Evolutionary conservation across 345 rosid species (phyloP), one percentile per base, ranked within the genome.

Genomic region (Arabidopsis arenosa): DNA sequence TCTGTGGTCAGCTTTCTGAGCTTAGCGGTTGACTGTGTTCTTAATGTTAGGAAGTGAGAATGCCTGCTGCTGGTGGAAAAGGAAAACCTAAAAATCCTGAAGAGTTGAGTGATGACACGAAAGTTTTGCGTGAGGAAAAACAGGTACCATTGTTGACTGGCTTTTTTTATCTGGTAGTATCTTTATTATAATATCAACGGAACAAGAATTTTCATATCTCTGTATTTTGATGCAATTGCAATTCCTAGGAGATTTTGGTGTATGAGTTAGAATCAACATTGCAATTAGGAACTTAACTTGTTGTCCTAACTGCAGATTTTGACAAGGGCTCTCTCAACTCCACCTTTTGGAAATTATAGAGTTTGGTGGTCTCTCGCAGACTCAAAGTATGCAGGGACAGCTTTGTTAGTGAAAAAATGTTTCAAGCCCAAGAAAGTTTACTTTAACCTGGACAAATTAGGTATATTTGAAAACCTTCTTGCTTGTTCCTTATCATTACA

Each of bases 311-410:
- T 82, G 86, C 88, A 95, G 98, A 83, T 84, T 40, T 70, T 92
- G 85, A 76, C 81, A 80, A 87, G 89, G 59, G 97, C 96, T 36
- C 97, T 95, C 80, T 87, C 93, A 21, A 83, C 79, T 83, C 89
- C 83, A 10, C 96, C 91, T 49, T 95, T 95, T 77, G 83, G 85
- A 79, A 75, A 85, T 54, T 95, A 89, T 82, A 85, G 66, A 32
- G 78, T 85, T 81, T 95, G 99, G 98, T 95, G 98, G 99, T 92
- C 98, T 71, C 96, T 92, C n/a, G 88, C 92, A 21, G 97, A 95
- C 53, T 87, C 93, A 0, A 95, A 95, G 83, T 92, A 95, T 83
- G 99, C 99, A 13, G 97, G 99, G 81, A 95, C 97, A 60, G 99
- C 96, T 26, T 83, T 95, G 79, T 75, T 95, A 28, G 85, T 90